Evolutionary conservation across 108 stramenopile genomes (phyloP), one percentile per base, ranked within the genome.

Genomic region (Pelagomonas calceolata): DNA sequence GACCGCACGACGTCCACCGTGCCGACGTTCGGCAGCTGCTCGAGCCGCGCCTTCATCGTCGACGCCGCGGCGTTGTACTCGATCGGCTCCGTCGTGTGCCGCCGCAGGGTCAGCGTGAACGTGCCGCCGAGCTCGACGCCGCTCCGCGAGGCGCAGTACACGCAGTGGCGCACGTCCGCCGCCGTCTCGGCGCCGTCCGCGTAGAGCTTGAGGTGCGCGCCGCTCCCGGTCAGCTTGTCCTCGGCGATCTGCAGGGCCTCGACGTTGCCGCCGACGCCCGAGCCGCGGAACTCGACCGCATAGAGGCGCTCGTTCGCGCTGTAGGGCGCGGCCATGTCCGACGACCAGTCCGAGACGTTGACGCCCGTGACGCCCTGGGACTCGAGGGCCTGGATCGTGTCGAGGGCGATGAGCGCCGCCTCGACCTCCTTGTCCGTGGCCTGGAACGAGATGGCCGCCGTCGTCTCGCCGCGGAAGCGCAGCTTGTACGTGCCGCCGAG

Each of bases 1-100:
- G 64, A 67, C 44, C 85, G 81, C 36, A 30, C 34, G 21, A 93
- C 91, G 64, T 78, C 70, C 3, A 93, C 92, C 16, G 67, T 67
- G 44, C 89, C 92, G 0, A 93, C 73, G 75, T 90, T 91, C 35
- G 88, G 87, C 66, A 93, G 76, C 65, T 73, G 75, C 76, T 91
- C 87, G 18, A 93, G 71, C 12, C 76, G 71, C 16, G 76, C 69
- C 76, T 89, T 82, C 71, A 93, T 71, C 31, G 68, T 75, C 68
- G 85, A 78, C 32, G 83, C 84, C 0, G 86, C 89, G 0, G 88
- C 86, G 71, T 92, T 90, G 85, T 84, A 92, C n/a, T 88, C 79
- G 44, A 92, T 90, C 31, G 63, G 69, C 0, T 44, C 75, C 14
- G 88, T 85, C 0, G 79, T 82, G 73, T 89, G 88, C 3, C 86